These are phyloP conservation scores for Nannochloropsis gaditana DNA, from an alignment of 108 stramenopile genomes.

Conservation along the genomic window DNA sequence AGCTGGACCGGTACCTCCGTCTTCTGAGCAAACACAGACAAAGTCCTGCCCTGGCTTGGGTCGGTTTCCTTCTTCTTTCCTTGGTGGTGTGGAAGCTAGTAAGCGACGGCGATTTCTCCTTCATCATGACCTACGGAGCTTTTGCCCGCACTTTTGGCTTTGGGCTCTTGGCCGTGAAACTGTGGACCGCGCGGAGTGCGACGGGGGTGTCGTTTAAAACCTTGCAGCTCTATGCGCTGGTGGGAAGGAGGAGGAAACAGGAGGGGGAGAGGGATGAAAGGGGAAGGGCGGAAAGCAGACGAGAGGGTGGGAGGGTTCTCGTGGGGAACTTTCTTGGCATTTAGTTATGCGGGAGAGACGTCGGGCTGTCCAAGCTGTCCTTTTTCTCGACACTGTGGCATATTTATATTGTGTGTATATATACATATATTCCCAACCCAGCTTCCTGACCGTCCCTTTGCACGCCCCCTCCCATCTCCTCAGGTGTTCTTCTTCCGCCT, in stretches of 20 bases:
- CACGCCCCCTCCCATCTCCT: neutral
- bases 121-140: slow-evolving; percentile 94
- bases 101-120: slow-evolving; percentile 92
- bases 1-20: neutral
- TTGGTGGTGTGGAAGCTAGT: slow-evolving; percentile 81
- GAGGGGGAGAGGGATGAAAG: neutral
- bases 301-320: neutral
- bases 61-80: slow-evolving; percentile 78
- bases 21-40: neutral
- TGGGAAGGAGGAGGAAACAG: slow-evolving; percentile 26
- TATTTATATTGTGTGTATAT: no score
- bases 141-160: slow-evolving; percentile 93
- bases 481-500: slow-evolving; percentile 74
- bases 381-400: no score
- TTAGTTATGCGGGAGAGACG: neutral
- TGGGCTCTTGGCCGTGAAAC: slow-evolving; percentile 76
- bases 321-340: neutral
- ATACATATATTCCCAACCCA: no score
- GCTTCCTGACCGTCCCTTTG: neutral
- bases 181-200: slow-evolving; percentile 65
- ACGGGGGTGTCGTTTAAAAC: slow-evolving; percentile 88
- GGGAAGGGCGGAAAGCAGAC: neutral
- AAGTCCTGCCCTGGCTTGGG: slow-evolving; percentile 55
- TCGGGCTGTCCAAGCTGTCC: no score
- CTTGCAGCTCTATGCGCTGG: slow-evolving; percentile 78